Evolutionary conservation across 2,329 filamentous ascomycete species (phyloP), one percentile per base, ranked within the genome.

Genomic region (Lizonia empirigonia): DNA sequence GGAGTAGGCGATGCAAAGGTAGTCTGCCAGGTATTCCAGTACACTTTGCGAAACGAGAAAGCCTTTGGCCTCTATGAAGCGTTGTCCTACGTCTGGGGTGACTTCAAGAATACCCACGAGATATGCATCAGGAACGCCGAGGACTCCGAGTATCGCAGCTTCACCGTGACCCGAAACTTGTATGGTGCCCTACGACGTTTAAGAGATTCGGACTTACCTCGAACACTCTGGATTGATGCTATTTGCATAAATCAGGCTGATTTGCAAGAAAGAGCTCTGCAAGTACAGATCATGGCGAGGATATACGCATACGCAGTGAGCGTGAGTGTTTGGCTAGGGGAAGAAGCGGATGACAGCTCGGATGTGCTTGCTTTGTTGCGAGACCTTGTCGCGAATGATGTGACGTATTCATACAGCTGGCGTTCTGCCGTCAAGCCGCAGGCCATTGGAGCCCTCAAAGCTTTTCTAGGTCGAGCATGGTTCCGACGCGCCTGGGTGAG

Each of bases 311-410:
- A 53, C 10, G 62, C 65, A 0, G 50, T 58, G 22, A 20, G 45
- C 6, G 65, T 70, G 12, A 51, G 63, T 12, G 60, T 64, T 9
- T 70, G 66, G 64, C 46, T 68, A n/a, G 62, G 63, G 2, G 47
- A 51, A 29, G 37, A 37, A 16, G 19, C 22, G 1, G 15, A 35
- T 19, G 26, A 35, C 1, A 44, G 58, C 30, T 34, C 10, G n/a
- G n/a, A n/a, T n/a, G n/a, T n/a, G n/a, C n/a, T n/a, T n/a, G n/a
- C n/a, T n/a, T n/a, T n/a, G n/a, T n/a, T n/a, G n/a, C n/a, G n/a
- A n/a, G n/a, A n/a, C n/a, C n/a, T n/a, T n/a, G 35, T 41, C 9
- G 5, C 22, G n/a, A 16, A 46, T 20, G 44, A 53, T 35, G 3
- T 32, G 29, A 10, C 9, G 13, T 32, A 26, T 26, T 26, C 24